A percentile compares a stretch with the other conserved stretches of the same genome.
phyloP scores from a whole-genome alignment of 768 basidiomycete species.

The Antrodiella citrinella region DNA sequence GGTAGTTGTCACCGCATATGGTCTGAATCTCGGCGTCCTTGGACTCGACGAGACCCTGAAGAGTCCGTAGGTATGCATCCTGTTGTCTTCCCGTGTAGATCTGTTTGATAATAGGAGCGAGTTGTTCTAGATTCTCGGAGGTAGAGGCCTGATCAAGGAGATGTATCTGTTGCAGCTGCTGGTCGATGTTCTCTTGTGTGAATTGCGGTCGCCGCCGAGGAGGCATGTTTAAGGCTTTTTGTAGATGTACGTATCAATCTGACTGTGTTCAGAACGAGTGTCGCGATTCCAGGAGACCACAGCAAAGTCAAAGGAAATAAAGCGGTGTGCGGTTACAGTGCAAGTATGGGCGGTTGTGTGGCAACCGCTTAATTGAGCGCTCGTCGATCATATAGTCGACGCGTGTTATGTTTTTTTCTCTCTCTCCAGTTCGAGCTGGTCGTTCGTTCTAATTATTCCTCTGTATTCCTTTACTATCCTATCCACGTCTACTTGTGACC shows the following conservation, averaged over 20 bases:
- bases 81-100: conserved; percentile 85
- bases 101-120: conserved; percentile 91
- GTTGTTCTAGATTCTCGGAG: conserved; percentile 91
- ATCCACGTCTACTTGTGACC: too few species aligned
- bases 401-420: too few species aligned
- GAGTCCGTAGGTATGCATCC: conserved; percentile 78
- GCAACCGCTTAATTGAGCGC: too few species aligned
- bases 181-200: conserved; percentile 79
- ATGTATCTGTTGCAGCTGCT: conserved; percentile 87
- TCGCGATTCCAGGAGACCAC: too few species aligned
- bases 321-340: too few species aligned
- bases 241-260: too few species aligned
- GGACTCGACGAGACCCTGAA: conserved; percentile 83
- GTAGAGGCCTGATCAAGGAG: conserved; percentile 81
- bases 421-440: too few species aligned
- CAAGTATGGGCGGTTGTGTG: conserved; percentile 15
- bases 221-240: too few species aligned
- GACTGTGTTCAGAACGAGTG: too few species aligned
- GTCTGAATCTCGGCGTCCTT: conserved; percentile 96
- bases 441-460: too few species aligned
- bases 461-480: not conserved
- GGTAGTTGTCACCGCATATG: conserved; percentile 94
- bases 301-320: too few species aligned
- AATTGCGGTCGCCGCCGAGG: conserved; percentile 64
- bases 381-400: too few species aligned